Evolutionary conservation across 129 eudicot genomes (phyloP), one percentile per base, ranked within the genome.

Genomic region (Gnaphalium uliginosum): DNA sequence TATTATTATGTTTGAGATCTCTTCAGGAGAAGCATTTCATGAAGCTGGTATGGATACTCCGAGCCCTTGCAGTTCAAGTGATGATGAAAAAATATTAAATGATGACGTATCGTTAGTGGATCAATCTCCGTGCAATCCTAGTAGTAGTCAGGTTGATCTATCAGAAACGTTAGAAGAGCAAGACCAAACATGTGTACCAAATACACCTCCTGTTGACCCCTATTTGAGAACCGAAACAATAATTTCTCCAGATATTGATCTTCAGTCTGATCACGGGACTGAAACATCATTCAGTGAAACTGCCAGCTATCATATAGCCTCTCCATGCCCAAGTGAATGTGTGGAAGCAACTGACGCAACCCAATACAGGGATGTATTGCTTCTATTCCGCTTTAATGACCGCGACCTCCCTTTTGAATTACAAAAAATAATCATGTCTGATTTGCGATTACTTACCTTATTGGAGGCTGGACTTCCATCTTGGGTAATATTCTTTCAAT

Each of bases 391-490:
- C 22, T 94, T 94, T 67, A 79, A 85, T 75, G 97, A 94, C 37
- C 84, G 76, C 17, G 88, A 88, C 76, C 97, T 94, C 74, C 98
- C 98, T 18, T 90, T 87, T 33, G 84, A 81, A 78, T 57, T 94
- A 84, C 86, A 71, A 77, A 84, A 90, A 26, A 76, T 90, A 51
- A 79, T 94, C 10, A 85, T 82, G 83, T 43, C 83, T 57, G 93
- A 94, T 79, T 73, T 94, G 71, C 83, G 97, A 54, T 81, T 94
- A 71, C 96, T 90, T 74, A 94, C 96, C 11, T 79, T 94, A 56
- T 80, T 90, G 39, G 98, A 94, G 81, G 85, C 89, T 72, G 98
- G 98, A 39, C 97, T 94, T 84, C 98, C 98, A 37, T 81, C 98
- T 53, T 94, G 98, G 98, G 98, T 94, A 15, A 81, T 94, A 48